A percentile compares a stretch with the other conserved stretches of the same genome.
Evolutionary conservation across 345 rosid genomes (phyloP).

Genomic region (Eucalyptus shirleyi): DNA sequence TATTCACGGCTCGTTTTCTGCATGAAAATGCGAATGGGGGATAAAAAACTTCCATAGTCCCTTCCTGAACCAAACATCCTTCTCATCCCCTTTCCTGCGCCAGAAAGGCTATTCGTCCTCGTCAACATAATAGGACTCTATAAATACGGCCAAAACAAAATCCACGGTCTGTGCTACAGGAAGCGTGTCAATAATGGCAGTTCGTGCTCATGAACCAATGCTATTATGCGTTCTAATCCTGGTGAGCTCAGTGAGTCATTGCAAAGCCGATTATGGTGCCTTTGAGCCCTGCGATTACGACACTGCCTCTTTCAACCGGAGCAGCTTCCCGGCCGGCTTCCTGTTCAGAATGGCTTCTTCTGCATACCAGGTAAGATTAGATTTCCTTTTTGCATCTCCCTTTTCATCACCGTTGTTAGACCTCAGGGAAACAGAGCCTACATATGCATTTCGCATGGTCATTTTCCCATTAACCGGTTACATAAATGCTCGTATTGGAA

Average conservation of each 20-base stretch:
- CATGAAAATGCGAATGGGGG: not conserved
- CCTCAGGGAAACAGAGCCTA: not conserved
- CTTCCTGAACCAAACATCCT: not conserved
- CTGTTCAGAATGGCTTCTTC: conserved; percentile 9
- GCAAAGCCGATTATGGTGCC: not conserved
- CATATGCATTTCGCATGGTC: not conserved
- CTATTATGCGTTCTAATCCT: not conserved
- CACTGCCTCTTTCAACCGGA: not conserved
- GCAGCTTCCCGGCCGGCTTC: conserved; percentile 7
- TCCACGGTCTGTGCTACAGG: not conserved
- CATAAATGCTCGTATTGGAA: not conserved
- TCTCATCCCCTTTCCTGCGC: too few relatives aligned
- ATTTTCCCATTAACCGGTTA: not conserved
- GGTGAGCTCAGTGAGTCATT: not conserved
- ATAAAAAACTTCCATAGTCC: not conserved
- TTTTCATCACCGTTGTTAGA: not conserved
- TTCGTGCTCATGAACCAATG: not conserved
- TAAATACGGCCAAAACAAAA: not conserved
- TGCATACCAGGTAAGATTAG: conserved; percentile 6
- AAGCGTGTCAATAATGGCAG: not conserved
- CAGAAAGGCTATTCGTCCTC: too few relatives aligned
- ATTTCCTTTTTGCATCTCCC: not conserved
- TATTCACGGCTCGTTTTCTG: not conserved
- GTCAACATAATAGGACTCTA: not conserved
- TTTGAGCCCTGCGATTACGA: not conserved